Base-by-base conservation (phyloP, 495 filamentous ascomycete species). In the Penicillium odoratum region DNA sequence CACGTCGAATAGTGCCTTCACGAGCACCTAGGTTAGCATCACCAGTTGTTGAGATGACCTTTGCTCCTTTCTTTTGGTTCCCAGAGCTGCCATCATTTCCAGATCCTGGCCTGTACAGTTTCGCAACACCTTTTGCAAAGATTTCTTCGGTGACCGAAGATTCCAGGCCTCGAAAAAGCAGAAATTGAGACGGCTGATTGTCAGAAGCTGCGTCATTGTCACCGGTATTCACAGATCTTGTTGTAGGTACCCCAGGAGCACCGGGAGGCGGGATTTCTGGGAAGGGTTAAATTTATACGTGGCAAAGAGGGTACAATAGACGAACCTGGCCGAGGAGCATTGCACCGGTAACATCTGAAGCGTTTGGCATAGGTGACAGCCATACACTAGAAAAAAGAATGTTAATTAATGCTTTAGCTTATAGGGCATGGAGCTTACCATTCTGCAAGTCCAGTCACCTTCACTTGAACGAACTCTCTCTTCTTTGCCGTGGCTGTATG, bases 181-280 rank as follows among this genome's bases (percentile, higher is more conserved):
- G 75, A 57, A 93, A 93, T 51, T 94, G 91, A 3, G 90, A 93
- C 1, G 90, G 84, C 5, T 82, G 81, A 47, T 83, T 82, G 44
- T 93, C 86, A 5, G 87, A 82, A 7, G 88, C 87, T 45, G 85
- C 89, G 70, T 96, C 93, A 43, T 89, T 91, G 63, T 92, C 88
- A 21, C 92, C 92, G 52, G 81, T 89, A 56, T 87, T 89, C 16
- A 75, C 77, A 26, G 80, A 65, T 45, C 68, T 74, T 1, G 66
- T 66, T 34, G 69, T 56, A 26, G 75, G 67, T 50, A 72, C 62
- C 25, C 73, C 74, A 38, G 67, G 71, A n/a, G 67, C 67, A 7
- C 67, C 61, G 11, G 60, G 36, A 13, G 64, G 62, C n/a, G 62
- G 61, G 7, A 64, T 46, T 58, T 67, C 66, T 72, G 38, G 1